Percentiles rank a stretch among this genome's conserved stretches.
These are phyloP conservation scores for Agaricus sinodeliciosus DNA, from an alignment of 768 basidiomycete species.

Conservation along the genomic window DNA sequence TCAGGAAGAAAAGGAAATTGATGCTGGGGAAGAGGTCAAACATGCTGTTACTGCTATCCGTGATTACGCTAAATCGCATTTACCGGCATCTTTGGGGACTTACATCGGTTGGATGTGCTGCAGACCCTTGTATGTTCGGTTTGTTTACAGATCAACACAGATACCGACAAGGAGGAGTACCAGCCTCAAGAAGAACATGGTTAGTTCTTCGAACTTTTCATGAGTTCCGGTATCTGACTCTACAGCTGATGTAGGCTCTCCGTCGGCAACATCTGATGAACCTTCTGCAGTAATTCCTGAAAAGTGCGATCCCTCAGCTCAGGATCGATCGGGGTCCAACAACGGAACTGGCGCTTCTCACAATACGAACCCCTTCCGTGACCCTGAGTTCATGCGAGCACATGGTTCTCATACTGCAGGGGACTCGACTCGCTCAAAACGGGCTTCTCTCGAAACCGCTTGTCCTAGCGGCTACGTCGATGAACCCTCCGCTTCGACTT, in stretches of 20 bases:
- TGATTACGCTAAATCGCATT: constrained; percentile 5
- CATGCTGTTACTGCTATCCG: neutral
- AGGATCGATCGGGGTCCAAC: neutral
- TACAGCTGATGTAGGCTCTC: constrained; percentile 38
- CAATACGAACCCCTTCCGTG: neutral
- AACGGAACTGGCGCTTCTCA: neutral
- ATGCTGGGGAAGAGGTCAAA: neutral
- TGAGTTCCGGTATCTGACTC: neutral
- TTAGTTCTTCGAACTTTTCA: too few relatives aligned
- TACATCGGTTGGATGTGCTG: neutral
- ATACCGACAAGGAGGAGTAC: neutral
- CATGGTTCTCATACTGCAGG: neutral
- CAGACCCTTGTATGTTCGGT: neutral
- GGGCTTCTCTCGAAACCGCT: neutral
- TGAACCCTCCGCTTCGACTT: neutral
- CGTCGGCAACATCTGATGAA: constrained; percentile 41
- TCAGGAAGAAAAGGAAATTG: too few relatives aligned
- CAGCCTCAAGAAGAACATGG: neutral
- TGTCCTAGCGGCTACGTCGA: neutral
- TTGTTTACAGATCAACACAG: neutral
- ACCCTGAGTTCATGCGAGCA: neutral
- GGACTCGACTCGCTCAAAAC: neutral
- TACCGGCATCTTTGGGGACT: neutral
- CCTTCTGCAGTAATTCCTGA: constrained; percentile 43
- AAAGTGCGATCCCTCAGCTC: constrained; percentile 23